Percentiles rank a stretch among this genome's conserved stretches.
phyloP scores from a whole-genome alignment of 129 eudicot species.

The Helichrysum umbraculigerum region DNA sequence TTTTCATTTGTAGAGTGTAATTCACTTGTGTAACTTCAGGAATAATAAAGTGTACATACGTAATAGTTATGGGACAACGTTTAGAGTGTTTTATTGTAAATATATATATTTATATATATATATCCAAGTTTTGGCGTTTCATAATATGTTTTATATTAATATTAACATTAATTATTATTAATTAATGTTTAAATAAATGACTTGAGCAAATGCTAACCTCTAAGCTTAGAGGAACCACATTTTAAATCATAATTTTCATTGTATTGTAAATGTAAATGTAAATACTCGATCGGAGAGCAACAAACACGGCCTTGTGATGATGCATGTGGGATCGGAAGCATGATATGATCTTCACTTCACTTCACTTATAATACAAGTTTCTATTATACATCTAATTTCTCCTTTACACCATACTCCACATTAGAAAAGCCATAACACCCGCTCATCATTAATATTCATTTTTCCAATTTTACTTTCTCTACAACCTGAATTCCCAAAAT shows the following conservation, averaged over 20 bases:
- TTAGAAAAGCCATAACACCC: constrained; percentile 30
- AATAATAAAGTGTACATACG: no score
- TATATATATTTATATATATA: no score
- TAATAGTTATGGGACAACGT: no score
- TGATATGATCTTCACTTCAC: constrained; percentile 17
- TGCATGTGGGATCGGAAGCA: constrained; percentile 31
- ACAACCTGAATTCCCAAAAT: background rate
- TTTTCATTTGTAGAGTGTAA: no score
- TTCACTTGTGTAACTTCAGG: no score
- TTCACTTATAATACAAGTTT: constrained; percentile 39
- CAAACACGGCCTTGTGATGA: constrained; percentile 22
- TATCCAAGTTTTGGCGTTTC: no score
- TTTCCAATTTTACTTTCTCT: background rate
- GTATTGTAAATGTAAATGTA: background rate
- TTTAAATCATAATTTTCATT: background rate
- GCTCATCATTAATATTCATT: constrained; percentile 18
- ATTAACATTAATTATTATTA: background rate
- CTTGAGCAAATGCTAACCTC: background rate
- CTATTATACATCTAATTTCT: constrained; percentile 23
- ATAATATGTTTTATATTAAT: background rate
- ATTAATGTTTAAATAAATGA: background rate
- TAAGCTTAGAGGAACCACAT: background rate
- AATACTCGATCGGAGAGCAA: constrained; percentile 11
- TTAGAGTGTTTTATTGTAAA: no score
- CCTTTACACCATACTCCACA: constrained; percentile 28